Percentiles rank a stretch among this genome's conserved stretches.
Evolutionary conservation across 192 early-diverging fungal species (phyloP).

Genomic region (Podila epicladia): DNA sequence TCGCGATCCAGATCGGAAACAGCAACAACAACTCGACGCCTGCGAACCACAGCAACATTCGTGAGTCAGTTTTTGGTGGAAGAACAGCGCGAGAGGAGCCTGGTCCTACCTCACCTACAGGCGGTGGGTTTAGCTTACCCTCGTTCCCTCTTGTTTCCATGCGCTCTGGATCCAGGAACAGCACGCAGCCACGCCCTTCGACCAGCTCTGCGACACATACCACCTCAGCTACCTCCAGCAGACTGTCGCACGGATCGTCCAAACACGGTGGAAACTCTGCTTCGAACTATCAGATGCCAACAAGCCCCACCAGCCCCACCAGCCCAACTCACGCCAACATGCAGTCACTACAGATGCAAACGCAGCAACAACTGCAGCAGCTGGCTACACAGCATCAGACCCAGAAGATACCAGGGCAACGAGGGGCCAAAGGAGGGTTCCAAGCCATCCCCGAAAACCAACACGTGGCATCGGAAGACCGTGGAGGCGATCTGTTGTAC

Average conservation of each 20-base stretch:
- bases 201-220: conserved; percentile 22
- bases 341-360: conserved; percentile 12
- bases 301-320: conserved; percentile 16
- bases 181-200: conserved; percentile 17
- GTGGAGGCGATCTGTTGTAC: conserved; percentile 13
- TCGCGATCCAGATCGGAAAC: conserved; percentile 9
- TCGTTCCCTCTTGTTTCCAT: conserved; percentile 28
- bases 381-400: conserved; percentile 8
- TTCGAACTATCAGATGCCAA: conserved; percentile 3
- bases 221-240: conserved; percentile 8
- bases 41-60: conserved; percentile 17
- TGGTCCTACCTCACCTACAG: conserved; percentile 1
- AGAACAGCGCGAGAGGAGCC: conserved; percentile 28
- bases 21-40: not conserved
- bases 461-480: not conserved
- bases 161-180: conserved; percentile 21
- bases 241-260: conserved; percentile 13
- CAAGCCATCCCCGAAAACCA: conserved; percentile 15
- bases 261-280: conserved; percentile 10
- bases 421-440: conserved; percentile 1
- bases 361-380: conserved; percentile 26
- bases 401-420: not conserved
- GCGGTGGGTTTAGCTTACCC: conserved; percentile 16
- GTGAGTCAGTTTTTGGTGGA: conserved; percentile 50
- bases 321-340: not conserved